A percentile compares a stretch with the other conserved stretches of the same genome.
Evolutionary conservation across 495 filamentous ascomycete species (phyloP).

Genomic region (Talaromyces borbonicus): DNA sequence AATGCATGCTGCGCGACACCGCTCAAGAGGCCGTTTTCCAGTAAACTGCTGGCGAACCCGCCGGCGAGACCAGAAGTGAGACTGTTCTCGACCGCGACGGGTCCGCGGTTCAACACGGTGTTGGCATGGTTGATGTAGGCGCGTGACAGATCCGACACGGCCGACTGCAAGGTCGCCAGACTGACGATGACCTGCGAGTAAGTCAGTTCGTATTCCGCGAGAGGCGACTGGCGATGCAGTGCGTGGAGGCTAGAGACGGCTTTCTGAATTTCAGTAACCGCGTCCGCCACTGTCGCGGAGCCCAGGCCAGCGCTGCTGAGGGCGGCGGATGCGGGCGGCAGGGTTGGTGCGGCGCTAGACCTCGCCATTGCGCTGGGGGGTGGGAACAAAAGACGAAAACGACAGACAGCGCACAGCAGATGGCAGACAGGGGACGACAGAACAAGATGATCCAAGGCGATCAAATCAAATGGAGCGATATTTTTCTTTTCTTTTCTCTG

Average conservation of each 20-base stretch:
- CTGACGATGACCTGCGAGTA: conserved; percentile 56
- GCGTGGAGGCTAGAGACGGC: conserved; percentile 7
- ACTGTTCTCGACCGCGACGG: conserved; percentile 39
- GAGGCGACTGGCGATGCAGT: neutral
- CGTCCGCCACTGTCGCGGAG: conserved; percentile 6
- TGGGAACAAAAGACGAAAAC: neutral
- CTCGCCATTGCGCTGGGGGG: conserved; percentile 11
- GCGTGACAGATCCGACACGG: conserved; percentile 62
- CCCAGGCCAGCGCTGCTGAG: neutral
- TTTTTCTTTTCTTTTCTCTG: no score
- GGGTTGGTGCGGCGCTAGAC: conserved; percentile 4
- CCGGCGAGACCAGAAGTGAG: conserved; percentile 36
- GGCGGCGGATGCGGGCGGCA: neutral
- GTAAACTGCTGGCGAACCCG: conserved; percentile 35
- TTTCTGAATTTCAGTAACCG: conserved; percentile 6
- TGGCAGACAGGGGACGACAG: no score
- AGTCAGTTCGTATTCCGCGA: conserved; percentile 12
- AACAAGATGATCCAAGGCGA: no score
- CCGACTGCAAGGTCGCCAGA: conserved; percentile 60
- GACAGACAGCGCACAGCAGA: no score
- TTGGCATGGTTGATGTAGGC: conserved; percentile 80
- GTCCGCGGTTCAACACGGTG: conserved; percentile 59
- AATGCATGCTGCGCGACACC: conserved; percentile 26
- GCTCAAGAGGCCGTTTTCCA: conserved; percentile 32
- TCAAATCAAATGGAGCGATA: no score